Conservation (phyloP, 345 rosid genomes). For the Brassica carinata region DNA sequence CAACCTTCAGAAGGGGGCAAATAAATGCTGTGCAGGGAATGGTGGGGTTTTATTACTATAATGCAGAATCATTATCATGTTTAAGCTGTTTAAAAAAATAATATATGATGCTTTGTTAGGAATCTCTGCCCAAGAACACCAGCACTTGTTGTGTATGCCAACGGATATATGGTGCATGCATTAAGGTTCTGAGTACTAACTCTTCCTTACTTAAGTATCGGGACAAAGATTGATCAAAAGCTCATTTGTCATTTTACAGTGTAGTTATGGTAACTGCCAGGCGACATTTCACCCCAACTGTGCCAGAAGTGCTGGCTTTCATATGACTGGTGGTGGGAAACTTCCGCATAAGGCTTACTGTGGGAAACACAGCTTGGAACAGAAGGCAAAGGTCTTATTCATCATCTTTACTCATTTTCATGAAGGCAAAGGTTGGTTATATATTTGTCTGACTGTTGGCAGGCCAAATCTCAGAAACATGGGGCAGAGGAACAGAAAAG, state of each 20-base stretch:
- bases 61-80: constrained; percentile 1
- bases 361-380: constrained; percentile 86
- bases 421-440: constrained; percentile 14
- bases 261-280: constrained; percentile 93
- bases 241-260: constrained; percentile 56
- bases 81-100: neutral
- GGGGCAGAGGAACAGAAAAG: constrained; percentile 79
- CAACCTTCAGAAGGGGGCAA: constrained; percentile 92
- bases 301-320: constrained; percentile 82
- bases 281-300: constrained; percentile 88
- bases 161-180: constrained; percentile 68
- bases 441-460: constrained; percentile 9
- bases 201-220: constrained; percentile 8
- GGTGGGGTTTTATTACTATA: constrained; percentile 58
- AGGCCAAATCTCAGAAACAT: constrained; percentile 86
- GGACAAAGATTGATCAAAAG: constrained; percentile 26
- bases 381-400: constrained; percentile 70
- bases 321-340: constrained; percentile 77
- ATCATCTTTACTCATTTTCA: constrained; percentile 7
- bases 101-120: constrained; percentile 53
- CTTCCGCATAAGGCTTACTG: constrained; percentile 93
- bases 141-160: constrained; percentile 71
- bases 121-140: constrained; percentile 53
- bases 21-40: constrained; percentile 81
- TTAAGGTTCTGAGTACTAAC: constrained; percentile 54